Conservation (phyloP, 805 yeast species). For the Wickerhamomyces xylosicus region DNA sequence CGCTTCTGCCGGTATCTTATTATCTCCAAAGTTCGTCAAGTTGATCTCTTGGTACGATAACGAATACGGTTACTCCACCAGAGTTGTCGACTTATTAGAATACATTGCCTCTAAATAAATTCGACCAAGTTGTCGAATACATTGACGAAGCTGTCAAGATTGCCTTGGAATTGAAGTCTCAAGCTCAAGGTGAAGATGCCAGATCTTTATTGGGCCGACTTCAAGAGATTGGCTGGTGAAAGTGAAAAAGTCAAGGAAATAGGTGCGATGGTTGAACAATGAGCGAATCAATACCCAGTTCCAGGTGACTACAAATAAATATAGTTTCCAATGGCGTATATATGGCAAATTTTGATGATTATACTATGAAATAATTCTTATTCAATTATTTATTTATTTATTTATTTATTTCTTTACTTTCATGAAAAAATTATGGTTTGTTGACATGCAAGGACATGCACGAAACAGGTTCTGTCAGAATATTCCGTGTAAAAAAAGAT, state of each 20-base stretch:
- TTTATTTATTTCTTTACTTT: no score
- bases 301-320: slow-evolving; percentile 55
- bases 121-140: slow-evolving; percentile 62
- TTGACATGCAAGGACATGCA: no score
- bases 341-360: no score
- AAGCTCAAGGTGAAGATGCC: slow-evolving; percentile 46
- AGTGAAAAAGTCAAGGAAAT: slow-evolving; percentile 49
- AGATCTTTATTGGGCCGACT: slow-evolving; percentile 54
- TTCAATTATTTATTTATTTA: no score
- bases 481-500: no score
- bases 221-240: slow-evolving; percentile 62
- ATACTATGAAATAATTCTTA: no score
- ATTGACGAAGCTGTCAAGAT: slow-evolving; percentile 72
- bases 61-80: slow-evolving; percentile 93
- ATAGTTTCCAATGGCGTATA: no score
- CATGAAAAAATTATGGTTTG: no score
- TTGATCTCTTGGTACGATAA: slow-evolving; percentile 80
- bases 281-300: slow-evolving; percentile 74
- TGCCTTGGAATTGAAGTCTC: slow-evolving; percentile 48
- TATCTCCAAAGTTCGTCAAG: slow-evolving; percentile 62
- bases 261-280: slow-evolving; percentile 54
- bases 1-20: slow-evolving; percentile 61
- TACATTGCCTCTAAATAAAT: slow-evolving; percentile 34
- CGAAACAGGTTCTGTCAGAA: no score
- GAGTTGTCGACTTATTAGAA: slow-evolving; percentile 71